Percentiles rank a stretch among this genome's conserved stretches.
phyloP scores from a whole-genome alignment of 345 rosid species.

The Lepidium africanum region DNA sequence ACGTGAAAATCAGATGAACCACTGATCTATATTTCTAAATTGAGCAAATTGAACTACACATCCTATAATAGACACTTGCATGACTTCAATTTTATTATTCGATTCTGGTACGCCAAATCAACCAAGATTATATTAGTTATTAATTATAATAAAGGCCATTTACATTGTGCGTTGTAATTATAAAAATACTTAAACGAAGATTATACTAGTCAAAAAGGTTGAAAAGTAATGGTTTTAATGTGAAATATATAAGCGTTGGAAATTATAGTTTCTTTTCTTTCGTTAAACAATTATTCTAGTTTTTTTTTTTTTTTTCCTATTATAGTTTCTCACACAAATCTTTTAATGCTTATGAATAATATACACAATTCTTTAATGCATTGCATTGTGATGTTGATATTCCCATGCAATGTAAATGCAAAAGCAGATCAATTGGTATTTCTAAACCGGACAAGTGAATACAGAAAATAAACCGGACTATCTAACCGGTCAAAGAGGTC shows the following conservation, averaged over 20 bases:
- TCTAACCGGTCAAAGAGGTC: neutral
- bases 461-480: neutral
- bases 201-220: neutral
- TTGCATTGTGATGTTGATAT: neutral
- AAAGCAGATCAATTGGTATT: neutral
- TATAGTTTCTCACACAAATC: too few relatives aligned
- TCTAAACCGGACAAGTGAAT: neutral
- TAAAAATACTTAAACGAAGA: neutral
- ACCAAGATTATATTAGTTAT: neutral
- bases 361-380: neutral
- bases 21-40: neutral
- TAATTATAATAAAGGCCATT: neutral
- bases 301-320: too few relatives aligned
- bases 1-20: slow-evolving; percentile 20
- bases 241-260: neutral
- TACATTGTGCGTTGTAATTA: neutral
- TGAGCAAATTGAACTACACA: slow-evolving; percentile 5
- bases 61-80: slow-evolving; percentile 14
- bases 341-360: too few relatives aligned
- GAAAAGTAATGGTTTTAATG: neutral
- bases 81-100: slow-evolving; percentile 6
- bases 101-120: slow-evolving; percentile 8
- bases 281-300: too few relatives aligned
- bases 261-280: too few relatives aligned
- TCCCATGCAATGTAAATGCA: too few relatives aligned